Conservation (phyloP, 1,284 basidiomycete genomes). For the Irpex sp. region DNA sequence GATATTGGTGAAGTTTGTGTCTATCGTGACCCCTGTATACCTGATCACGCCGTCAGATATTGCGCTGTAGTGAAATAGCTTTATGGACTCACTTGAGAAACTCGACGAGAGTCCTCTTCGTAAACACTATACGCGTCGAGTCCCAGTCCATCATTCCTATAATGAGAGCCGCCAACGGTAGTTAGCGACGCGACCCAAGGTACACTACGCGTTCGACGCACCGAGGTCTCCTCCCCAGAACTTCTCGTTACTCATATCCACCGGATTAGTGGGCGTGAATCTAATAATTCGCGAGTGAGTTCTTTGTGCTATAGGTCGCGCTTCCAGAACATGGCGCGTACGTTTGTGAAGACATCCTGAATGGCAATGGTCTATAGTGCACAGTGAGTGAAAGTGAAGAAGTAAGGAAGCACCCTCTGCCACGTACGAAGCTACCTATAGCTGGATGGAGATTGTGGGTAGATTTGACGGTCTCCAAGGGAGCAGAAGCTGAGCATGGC, state of each 20-base stretch:
- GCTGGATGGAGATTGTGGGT: not conserved
- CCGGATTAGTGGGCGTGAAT: slow-evolving; percentile 50
- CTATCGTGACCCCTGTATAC: slow-evolving; percentile 67
- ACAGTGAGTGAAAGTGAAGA: not conserved
- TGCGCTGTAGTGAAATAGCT: too few species aligned
- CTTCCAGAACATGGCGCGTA: not conserved
- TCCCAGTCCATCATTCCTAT: slow-evolving; percentile 78
- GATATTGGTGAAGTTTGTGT: slow-evolving; percentile 68
- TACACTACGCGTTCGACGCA: slow-evolving; percentile 23
- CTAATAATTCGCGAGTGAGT: slow-evolving; percentile 28
- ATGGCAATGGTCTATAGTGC: not conserved
- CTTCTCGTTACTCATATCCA: slow-evolving; percentile 62
- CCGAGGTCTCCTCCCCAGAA: slow-evolving; percentile 68
- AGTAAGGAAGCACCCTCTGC: not conserved
- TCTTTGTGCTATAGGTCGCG: not conserved
- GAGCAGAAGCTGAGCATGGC: not conserved
- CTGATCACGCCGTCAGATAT: slow-evolving; percentile 20
- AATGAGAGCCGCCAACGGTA: not conserved
- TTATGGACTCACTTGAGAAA: slow-evolving; percentile 55
- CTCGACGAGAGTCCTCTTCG: slow-evolving; percentile 67
- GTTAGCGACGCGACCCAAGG: not conserved
- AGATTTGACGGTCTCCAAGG: not conserved
- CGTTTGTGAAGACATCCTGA: slow-evolving; percentile 6
- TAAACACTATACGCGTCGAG: slow-evolving; percentile 65
- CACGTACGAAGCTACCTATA: too few species aligned